Conservation (phyloP, 73 alveolate species). For the Stentor coeruleus region DNA sequence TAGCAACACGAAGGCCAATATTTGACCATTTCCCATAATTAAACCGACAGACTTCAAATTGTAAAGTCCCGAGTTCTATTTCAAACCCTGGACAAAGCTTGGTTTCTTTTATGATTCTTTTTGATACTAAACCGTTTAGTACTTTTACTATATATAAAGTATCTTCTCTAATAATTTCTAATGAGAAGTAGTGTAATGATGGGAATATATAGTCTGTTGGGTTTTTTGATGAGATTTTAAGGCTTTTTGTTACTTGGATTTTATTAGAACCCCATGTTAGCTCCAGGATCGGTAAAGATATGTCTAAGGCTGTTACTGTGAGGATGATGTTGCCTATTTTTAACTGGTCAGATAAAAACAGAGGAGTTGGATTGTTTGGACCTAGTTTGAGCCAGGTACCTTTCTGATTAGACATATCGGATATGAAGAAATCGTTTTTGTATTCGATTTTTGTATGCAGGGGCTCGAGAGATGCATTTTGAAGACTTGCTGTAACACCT, state of each 20-base stretch:
- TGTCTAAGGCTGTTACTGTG: background rate
- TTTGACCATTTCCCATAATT: constrained; percentile 49
- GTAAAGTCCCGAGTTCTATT: constrained; percentile 52
- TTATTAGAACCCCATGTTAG: background rate
- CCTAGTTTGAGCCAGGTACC: constrained; percentile 67
- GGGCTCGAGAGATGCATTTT: constrained; percentile 46
- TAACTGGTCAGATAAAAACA: background rate
- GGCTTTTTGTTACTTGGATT: background rate
- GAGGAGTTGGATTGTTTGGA: background rate
- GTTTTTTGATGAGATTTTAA: background rate
- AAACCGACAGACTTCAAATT: constrained; percentile 49
- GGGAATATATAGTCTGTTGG: background rate
- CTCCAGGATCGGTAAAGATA: background rate
- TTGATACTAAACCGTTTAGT: constrained; percentile 47
- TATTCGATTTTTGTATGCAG: constrained; percentile 53
- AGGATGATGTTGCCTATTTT: background rate
- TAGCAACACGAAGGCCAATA: constrained; percentile 44
- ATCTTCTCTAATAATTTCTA: background rate
- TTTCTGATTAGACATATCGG: constrained; percentile 42
- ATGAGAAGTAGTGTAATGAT: background rate
- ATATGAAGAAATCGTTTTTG: constrained; percentile 39
- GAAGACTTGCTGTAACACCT: constrained; percentile 55
- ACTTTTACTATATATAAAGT: background rate
- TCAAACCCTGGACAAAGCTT: constrained; percentile 56
- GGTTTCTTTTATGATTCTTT: constrained; percentile 35